phyloP scores from a whole-genome alignment of 441 rosid species.

The Gossypium laxum region DNA sequence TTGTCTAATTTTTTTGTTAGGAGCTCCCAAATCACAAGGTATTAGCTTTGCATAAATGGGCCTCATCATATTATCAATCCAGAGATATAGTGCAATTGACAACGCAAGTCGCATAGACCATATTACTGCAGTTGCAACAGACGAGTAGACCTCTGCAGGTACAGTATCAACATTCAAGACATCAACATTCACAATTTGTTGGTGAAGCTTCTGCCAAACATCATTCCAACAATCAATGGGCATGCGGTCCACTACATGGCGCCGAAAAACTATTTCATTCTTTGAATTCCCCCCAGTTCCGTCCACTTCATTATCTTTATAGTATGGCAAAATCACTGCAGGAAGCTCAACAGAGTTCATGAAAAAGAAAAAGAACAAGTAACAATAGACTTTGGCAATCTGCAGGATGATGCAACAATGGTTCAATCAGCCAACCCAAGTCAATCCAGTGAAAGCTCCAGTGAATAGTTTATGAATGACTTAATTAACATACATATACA shows the following conservation, averaged over 20 bases:
- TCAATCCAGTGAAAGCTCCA: neutral
- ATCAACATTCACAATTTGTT: constrained; percentile 74
- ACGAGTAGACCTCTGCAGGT: constrained; percentile 70
- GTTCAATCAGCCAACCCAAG: neutral
- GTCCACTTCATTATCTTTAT: constrained; percentile 46
- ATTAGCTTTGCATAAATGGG: constrained; percentile 86
- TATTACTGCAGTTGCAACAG: constrained; percentile 73
- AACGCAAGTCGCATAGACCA: constrained; percentile 93
- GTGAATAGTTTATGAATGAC: neutral
- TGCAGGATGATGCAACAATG: constrained; percentile 1
- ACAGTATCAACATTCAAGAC: constrained; percentile 63
- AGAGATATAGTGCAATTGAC: constrained; percentile 55
- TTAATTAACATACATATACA: neutral
- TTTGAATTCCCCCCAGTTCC: constrained; percentile 30
- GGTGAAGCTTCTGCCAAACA: constrained; percentile 88
- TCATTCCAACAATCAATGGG: constrained; percentile 96
- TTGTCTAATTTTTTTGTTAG: constrained; percentile 37
- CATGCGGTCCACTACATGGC: constrained; percentile 83
- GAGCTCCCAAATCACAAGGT: constrained; percentile 87
- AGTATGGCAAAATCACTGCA: constrained; percentile 82
- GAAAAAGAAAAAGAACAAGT: neutral
- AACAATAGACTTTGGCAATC: neutral
- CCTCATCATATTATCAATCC: constrained; percentile 69
- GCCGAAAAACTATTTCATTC: constrained; percentile 61
- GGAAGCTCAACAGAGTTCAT: neutral